Evolutionary conservation across 2,329 filamentous ascomycete species (phyloP).

Genomic region (Lachnellula arida): DNA sequence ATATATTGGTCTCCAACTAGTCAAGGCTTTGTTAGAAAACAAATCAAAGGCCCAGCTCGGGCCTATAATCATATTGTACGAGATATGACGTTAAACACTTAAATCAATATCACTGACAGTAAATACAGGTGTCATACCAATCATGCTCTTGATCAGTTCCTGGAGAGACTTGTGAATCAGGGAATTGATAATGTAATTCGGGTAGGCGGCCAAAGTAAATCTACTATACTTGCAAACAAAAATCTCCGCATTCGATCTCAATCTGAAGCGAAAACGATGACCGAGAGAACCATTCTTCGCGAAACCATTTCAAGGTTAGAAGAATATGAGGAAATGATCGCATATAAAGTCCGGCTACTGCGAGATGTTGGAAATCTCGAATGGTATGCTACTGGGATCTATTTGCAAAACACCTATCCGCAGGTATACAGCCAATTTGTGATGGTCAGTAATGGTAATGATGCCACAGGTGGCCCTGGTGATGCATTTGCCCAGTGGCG

Average conservation of each 20-base stretch:
- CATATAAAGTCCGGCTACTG: no score
- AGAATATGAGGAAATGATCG: constrained; percentile 4
- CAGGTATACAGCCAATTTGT: constrained; percentile 17
- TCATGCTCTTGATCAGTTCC: constrained; percentile 35
- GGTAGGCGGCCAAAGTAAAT: constrained; percentile 35
- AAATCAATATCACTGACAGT: no score
- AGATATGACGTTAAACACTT: no score
- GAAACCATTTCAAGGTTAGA: constrained; percentile 13
- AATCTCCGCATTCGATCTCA: constrained; percentile 20
- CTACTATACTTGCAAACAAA: constrained; percentile 16
- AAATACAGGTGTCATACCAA: constrained; percentile 33
- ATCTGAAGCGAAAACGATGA: constrained; percentile 11
- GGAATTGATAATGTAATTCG: constrained; percentile 44
- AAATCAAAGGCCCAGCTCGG: constrained; percentile 25
- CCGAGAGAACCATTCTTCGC: constrained; percentile 10
- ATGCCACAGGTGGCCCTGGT: constrained; percentile 9
- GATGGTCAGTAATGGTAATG: constrained; percentile 14
- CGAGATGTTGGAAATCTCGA: constrained; percentile 1
- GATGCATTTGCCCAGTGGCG: constrained; percentile 19
- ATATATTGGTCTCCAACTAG: constrained; percentile 26
- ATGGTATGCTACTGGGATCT: constrained; percentile 11
- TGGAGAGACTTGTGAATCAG: constrained; percentile 43
- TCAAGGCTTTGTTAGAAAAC: constrained; percentile 32
- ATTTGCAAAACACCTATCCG: constrained; percentile 12
- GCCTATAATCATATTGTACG: constrained; percentile 34